phyloP scores from a whole-genome alignment of 2,329 filamentous ascomycete genomes.

The Sporothrix euskadiensis region DNA sequence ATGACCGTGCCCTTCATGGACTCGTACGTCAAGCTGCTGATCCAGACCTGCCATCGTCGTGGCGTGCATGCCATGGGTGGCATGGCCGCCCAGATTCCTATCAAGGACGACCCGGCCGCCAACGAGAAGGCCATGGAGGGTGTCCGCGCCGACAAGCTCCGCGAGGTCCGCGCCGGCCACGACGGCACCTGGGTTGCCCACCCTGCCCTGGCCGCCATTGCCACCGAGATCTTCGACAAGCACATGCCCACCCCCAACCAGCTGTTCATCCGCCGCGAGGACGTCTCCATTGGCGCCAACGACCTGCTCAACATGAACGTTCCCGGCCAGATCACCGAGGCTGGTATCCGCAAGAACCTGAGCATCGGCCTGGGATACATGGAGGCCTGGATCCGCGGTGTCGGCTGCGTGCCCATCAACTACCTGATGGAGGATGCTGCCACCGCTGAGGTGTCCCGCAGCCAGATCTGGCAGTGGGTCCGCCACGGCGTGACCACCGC shows the following conservation, averaged over 20 bases:
- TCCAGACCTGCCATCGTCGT: conserved; percentile 95
- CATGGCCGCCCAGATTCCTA: conserved; percentile 98
- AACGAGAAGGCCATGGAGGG: conserved; percentile 94
- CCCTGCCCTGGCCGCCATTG: conserved; percentile 84
- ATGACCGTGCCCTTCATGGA: conserved; percentile 99
- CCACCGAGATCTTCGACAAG: conserved; percentile 92
- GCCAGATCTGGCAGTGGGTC: conserved; percentile 96
- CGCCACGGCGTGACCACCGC: conserved; percentile 71
- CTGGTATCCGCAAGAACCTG: conserved; percentile 94
- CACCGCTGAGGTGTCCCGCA: conserved; percentile 91
- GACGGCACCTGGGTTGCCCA: conserved; percentile 98
- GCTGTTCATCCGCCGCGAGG: conserved; percentile 85
- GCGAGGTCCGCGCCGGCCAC: conserved; percentile 91
- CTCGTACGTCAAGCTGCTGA: conserved; percentile 92
- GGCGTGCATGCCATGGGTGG: conserved; percentile 99
- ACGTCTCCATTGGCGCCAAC: conserved; percentile 80
- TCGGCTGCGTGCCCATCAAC: conserved; percentile 78
- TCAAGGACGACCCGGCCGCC: conserved; percentile 88
- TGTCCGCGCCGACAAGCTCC: conserved; percentile 92
- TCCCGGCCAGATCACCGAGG: conserved; percentile 86
- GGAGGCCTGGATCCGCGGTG: conserved; percentile 94
- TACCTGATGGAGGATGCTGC: conserved; percentile 78
- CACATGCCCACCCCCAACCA: conserved; percentile 99
- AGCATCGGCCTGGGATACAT: conserved; percentile 97
- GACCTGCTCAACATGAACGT: conserved; percentile 99